Evolutionary conservation across 1,284 basidiomycete species (phyloP), one percentile per base, ranked within the genome.

Genomic region (Cryptococcus wingfieldii): DNA sequence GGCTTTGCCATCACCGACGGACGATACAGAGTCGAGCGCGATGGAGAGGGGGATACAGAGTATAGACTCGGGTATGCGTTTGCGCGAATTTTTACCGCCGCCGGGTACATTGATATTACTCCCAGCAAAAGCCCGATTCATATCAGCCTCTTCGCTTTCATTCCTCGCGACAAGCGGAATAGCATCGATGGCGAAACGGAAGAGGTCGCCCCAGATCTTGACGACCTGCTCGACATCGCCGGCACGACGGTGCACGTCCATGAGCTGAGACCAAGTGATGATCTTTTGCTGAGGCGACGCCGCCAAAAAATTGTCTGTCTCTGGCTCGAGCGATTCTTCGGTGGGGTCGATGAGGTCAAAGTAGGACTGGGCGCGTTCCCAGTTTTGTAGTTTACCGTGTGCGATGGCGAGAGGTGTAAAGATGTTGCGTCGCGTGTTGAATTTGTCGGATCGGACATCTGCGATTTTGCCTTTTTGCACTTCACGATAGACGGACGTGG

Each of bases 21-120:
- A 76, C 3, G 89, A 89, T 39, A 93, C 77, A 3, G 84, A 82
- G 64, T 90, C 86, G 60, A 97, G 84, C 71, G 87, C 88, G 64
- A 93, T 88, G 12, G 91, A 92, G 8, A 98, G 77, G 0, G 94
- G 89, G 47, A 87, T 74, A 63, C 85, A 88, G 47, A 96, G 80
- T 14, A 86, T 71, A 65, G 85, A 85, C 16, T 62, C 61, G 37
- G 55, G 52, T 12, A 27, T 57, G 43, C 61, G 51, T n/a, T n/a
- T 42, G 16, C n/a, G 19, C 8, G 16, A 23, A 8, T 42, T 7
- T 23, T 42, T 42, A 4, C 16, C 19, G 19, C n/a, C 16, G 10
- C 31, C 31, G 31, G 31, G 31, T 34, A 34, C 31, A 34, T 6
- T 10, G 10, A 34, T 10, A 10, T 6, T 34, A 10, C 31, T 34